phyloP scores from a whole-genome alignment of 164 flowering plant genomes.

The Piper betle region DNA sequence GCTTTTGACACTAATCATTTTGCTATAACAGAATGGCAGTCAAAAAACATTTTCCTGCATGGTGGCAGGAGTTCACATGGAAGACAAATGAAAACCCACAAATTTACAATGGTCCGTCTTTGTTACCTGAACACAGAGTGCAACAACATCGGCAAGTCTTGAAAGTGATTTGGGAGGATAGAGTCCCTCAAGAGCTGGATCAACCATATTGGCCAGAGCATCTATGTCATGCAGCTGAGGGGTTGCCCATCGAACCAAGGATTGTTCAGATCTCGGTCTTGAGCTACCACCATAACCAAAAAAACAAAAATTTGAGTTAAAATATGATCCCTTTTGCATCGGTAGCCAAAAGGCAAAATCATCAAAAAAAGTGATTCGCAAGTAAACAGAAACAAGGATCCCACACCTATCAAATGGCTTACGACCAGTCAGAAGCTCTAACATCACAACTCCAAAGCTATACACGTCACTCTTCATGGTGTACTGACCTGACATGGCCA shows the following conservation, averaged over 20 bases:
- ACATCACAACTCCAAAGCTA: slow-evolving; percentile 91
- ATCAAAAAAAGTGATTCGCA: no score
- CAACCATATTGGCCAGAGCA: slow-evolving; percentile 90
- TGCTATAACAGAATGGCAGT: no score
- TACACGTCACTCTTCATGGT: slow-evolving; percentile 83
- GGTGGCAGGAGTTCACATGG: no score
- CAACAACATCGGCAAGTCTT: slow-evolving; percentile 91
- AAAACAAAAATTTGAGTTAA: no score
- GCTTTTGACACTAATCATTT: no score
- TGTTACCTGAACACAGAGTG: slow-evolving; percentile 98
- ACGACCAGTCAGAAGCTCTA: slow-evolving; percentile 92
- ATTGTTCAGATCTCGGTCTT: slow-evolving; percentile 79
- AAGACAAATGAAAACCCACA: no score
- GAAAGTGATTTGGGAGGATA: slow-evolving; percentile 95
- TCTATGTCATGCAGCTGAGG: slow-evolving; percentile 99
- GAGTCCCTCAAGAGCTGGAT: slow-evolving; percentile 74
- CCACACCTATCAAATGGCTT: slow-evolving; percentile 81
- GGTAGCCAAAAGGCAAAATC: no score
- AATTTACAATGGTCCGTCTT: no score
- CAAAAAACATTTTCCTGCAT: no score
- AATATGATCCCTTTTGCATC: no score
- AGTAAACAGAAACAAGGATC: background rate
- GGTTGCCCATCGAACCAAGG: slow-evolving; percentile 94
- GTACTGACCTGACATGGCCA: slow-evolving; percentile 81
- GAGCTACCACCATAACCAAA: slow-evolving; percentile 31